Base-by-base conservation (phyloP, 805 yeast genomes). In the Ogataea sp. region DNA sequence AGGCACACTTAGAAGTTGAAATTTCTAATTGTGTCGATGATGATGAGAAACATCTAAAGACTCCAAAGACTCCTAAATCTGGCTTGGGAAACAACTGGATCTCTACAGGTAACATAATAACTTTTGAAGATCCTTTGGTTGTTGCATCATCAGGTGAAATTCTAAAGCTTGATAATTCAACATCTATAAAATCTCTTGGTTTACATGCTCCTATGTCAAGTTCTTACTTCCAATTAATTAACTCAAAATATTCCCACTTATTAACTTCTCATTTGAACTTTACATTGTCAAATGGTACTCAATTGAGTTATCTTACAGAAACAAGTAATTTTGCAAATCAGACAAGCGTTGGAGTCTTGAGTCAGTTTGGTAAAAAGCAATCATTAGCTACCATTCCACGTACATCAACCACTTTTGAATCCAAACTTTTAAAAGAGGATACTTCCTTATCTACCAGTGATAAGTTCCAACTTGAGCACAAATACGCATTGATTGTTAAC, bases 1-100 rank as follows among this genome's bases (percentile, higher is more conserved):
- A 61, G 26, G 43, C 59, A 3, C 44, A 45, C n/a, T 36, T 71
- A 5, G 65, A 62, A 36, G 60, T 84, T 35, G 75, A 70, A 45
- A 61, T 83, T 15, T 63, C 73, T 4, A 75, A 78, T 50, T 78
- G 82, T 36, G 39, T 70, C 9, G 70, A 64, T 40, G 73, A 68
- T 40, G 53, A 48, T 27, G 49, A 49, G 14, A 50, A 51, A 18
- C n/a, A n/a, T n/a, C n/a, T n/a, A n/a, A n/a, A n/a, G n/a, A n/a
- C n/a, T n/a, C n/a, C n/a, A n/a, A 31, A 49, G n/a, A 50, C 53
- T 34, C 6, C 34, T 5, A 39, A 53, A 20, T 61, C 56, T 51
- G 72, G 52, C 24, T 50, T 66, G 36, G 75, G 75, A 1, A 63
- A 69, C 17, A 74, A 77, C 52, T 80, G 87, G 87, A 68, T 78